Base-by-base conservation (phyloP, 345 rosid species). In the Lepidium africanum region DNA sequence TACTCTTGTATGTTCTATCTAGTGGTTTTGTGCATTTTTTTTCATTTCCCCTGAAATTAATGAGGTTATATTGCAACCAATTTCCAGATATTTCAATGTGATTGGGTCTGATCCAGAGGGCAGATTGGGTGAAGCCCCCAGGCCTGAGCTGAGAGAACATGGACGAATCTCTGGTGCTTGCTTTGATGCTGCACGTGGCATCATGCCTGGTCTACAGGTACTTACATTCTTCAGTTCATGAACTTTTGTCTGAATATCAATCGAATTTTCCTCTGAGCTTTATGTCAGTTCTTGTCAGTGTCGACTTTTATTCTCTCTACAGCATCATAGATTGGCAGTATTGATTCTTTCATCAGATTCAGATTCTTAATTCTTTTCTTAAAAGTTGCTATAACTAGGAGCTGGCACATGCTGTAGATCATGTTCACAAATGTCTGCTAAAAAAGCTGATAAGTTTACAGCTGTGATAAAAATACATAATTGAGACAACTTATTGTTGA, bases 161-260 rank as follows among this genome's bases (percentile, higher is more conserved):
- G 91, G 91, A 41, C 74, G 86, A n/a, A 86, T 84, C 57, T 86
- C 91, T 7, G 86, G 88, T 65, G 91, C 91, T 63, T 84, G 91
- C 60, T 86, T 86, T 30, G 91, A 86, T 74, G 91, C 91, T 32
- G 91, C 91, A 50, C 86, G 84, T 48, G 84, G 86, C 42, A 77
- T 86, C 59, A 77, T 76, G 63, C 70, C 82, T 49, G 85, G 88
- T 33, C 74, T 86, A 35, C 84, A 86, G 86, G 90, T 72, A 59
- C 59, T 27, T 16, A 40, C 45, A 13, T 50, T 40, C n/a, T 25
- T 53, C 57, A 60, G 0, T 39, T 54, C 63, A 54, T 27, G 46
- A 53, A 37, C 30, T 19, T 66, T 43, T 21, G 13, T 50, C 71
- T 65, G 23, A 55, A 57, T 15, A 46, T 37, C 23, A 23, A 25